Base-by-base conservation (phyloP, 2,329 filamentous ascomycete genomes). In the Pleoardoris graminearum region DNA sequence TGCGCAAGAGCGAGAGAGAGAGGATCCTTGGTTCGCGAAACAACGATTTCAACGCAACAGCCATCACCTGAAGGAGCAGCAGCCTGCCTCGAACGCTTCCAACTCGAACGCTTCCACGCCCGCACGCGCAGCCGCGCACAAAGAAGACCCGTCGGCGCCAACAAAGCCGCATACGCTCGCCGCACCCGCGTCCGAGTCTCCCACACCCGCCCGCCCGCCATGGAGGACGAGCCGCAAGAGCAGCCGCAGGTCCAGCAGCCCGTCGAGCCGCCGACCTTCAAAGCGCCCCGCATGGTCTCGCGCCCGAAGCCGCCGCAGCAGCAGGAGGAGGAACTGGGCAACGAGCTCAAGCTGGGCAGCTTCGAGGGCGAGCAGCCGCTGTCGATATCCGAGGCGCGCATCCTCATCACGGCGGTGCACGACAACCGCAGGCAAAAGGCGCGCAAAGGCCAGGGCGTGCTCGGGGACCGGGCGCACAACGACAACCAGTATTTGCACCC, bases 291-390 rank as follows among this genome's bases (percentile, higher is more conserved):
- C 37, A 67, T 68, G 22, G 67, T 73, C 41, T 72, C 69, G 55
- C 69, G 70, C 36, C 69, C 69, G 82, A 56, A 90, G 88, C 76
- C 87, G 86, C 58, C 78, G 81, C 38, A 83, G 83, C 42, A 82
- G 85, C 51, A 89, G 70, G 92, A 96, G 72, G 93, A 97, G 75
- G 91, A 97, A 78, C 92, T 93, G 21, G 86, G 88, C 44, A 80
- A 84, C 7, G 85, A 85, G 50, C 85, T 97, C 59, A 89, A 88
- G 73, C 88, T 99, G 10, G 94, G 94, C 76, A 93, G 97, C 72
- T 97, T 97, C 76, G 86, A 95, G 65, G 82, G 93, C 68, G 91
- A 95, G 61, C 91, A 94, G 71, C 93, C 92, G 5, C 81, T 99
- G 57, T 96, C 92, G 39, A 84, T 97, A 48, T 96, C 91, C 29